These are phyloP conservation scores for Wickerhamomyces chaumierensis DNA, from an alignment of 805 yeast species.

Conservation along the genomic window DNA sequence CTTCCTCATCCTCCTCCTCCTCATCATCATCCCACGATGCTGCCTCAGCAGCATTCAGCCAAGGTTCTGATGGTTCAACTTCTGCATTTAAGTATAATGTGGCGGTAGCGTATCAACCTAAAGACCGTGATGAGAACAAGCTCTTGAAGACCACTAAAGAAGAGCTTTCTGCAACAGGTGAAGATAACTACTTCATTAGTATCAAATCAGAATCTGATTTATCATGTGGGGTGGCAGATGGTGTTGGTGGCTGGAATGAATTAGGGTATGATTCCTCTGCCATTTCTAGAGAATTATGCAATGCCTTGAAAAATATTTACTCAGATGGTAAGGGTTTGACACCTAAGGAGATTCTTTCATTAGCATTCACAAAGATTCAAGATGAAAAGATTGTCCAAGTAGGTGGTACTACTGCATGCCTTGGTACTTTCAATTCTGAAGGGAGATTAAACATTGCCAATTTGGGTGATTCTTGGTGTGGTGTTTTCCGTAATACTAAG, in stretches of 20 bases:
- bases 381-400: conserved; percentile 56
- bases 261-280: conserved; percentile 86
- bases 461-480: conserved; percentile 93
- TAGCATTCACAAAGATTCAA: conserved; percentile 45
- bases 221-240: conserved; percentile 83
- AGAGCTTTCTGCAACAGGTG: conserved; percentile 58
- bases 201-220: conserved; percentile 21
- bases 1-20: conserved; percentile 7
- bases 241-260: conserved; percentile 96
- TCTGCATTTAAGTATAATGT: conserved; percentile 33
- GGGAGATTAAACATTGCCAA: conserved; percentile 58
- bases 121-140: conserved; percentile 46
- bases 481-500: conserved; percentile 59
- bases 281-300: conserved; percentile 70
- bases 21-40: too few species aligned
- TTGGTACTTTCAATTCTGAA: conserved; percentile 55
- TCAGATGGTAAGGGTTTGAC: conserved; percentile 5
- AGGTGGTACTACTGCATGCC: conserved; percentile 91
- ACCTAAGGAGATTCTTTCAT: conserved; percentile 32
- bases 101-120: conserved; percentile 67
- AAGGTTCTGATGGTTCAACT: conserved; percentile 7
- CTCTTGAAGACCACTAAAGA: conserved; percentile 23
- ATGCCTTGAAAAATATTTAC: conserved; percentile 30
- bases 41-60: background rate
- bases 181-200: conserved; percentile 58